Base-by-base conservation (phyloP, 176 grass and related monocot genomes). In the Oryza brachyantha region DNA sequence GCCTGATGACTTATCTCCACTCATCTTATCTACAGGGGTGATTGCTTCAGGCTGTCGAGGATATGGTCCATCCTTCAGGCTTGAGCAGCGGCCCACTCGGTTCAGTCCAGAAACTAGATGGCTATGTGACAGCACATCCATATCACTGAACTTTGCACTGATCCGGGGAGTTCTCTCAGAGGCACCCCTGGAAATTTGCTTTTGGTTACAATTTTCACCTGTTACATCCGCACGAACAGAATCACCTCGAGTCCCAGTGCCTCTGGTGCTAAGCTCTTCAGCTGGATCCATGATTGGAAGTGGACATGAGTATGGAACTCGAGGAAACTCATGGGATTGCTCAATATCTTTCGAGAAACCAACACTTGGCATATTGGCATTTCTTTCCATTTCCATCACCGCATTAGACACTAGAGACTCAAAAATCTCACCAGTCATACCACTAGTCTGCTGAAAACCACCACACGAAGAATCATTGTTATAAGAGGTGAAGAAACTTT, bases 271-370 rank as follows among this genome's bases (percentile, higher is more conserved):
- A 76, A 64, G 48, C 38, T 76, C 86, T 68, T 91, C 60, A 4
- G 78, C 32, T 68, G 65, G 79, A 68, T 79, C 80, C 66, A 88
- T 74, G 79, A 57, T 13, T 73, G 86, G 84, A 70, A 93, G 91
- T 60, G 90, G 90, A 80, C 88, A 93, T 34, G 92, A 91, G 78
- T 86, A 71, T 37, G 96, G 92, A 85, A 99, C 37, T 63, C 8
- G 64, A 76, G 77, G 28, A 82, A 79, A 81, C 70, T 70, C 76
- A 66, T 61, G 48, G 31, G 65, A 75, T 62, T 68, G 50, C n/a
- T 52, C 62, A 65, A 82, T 69, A 89, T 91, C 86, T 32, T 76
- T 81, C 17, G 78, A 46, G 78, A 93, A 76, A 81, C 73, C 62
- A 72, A 62, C 66, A 81, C 86, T 87, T 75, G 72, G 70, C 17